Conservation (phyloP, 2,329 filamentous ascomycete species). For the Trichoderma pleuroti region DNA sequence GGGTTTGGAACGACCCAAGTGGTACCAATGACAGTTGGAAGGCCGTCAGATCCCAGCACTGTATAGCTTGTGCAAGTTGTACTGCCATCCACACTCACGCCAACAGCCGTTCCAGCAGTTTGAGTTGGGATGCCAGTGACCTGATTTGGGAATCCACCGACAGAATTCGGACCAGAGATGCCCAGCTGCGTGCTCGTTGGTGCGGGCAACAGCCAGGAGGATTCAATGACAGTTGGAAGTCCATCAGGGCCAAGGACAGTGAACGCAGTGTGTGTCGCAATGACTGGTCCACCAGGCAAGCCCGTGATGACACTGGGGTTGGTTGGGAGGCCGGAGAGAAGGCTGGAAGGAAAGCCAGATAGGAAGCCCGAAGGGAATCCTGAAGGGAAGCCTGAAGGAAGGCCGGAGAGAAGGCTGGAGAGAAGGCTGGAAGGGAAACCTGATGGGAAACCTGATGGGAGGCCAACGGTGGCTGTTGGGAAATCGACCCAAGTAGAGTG, state of each 20-base stretch:
- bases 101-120: constrained; percentile 17
- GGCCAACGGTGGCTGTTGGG: background rate
- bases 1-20: constrained; percentile 30
- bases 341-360: background rate
- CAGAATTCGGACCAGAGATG: constrained; percentile 22
- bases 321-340: constrained; percentile 1
- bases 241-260: constrained; percentile 19
- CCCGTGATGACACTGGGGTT: background rate
- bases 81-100: constrained; percentile 20
- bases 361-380: background rate
- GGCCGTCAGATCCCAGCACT: constrained; percentile 28
- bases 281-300: constrained; percentile 13
- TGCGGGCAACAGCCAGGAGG: constrained; percentile 27
- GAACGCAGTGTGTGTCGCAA: constrained; percentile 1
- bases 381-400: background rate
- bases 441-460: constrained; percentile 19
- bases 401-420: background rate
- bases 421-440: constrained; percentile 6
- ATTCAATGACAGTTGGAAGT: constrained; percentile 15
- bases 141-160: background rate
- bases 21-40: constrained; percentile 30
- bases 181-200: constrained; percentile 2
- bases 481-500: constrained; percentile 34
- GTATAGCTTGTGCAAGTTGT: constrained; percentile 31
- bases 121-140: constrained; percentile 2